These are phyloP conservation scores for Biscutella laevigata DNA, from an alignment of 441 rosid species.

Conservation along the genomic window DNA sequence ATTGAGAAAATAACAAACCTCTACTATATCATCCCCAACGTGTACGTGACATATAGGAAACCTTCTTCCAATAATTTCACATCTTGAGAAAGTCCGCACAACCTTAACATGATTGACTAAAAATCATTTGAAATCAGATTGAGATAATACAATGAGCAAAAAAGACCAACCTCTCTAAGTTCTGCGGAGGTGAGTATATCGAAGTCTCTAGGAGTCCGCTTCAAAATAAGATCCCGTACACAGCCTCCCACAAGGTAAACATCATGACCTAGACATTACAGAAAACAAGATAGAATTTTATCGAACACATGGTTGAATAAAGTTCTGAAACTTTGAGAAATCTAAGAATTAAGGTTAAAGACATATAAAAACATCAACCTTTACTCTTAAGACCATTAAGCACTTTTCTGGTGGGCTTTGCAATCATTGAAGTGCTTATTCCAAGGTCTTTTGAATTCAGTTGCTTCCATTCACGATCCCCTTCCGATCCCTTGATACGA, in stretches of 20 bases:
- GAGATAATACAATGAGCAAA: background rate
- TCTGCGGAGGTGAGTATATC: constrained; percentile 76
- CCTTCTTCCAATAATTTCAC: constrained; percentile 69
- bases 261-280: constrained; percentile 42
- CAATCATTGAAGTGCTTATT: constrained; percentile 48
- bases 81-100: constrained; percentile 43
- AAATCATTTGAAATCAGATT: background rate
- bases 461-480: constrained; percentile 43
- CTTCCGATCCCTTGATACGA: too few relatives aligned
- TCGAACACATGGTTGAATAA: background rate
- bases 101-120: constrained; percentile 37
- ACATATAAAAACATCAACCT: constrained; percentile 34
- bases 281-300: background rate
- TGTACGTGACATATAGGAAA: constrained; percentile 91
- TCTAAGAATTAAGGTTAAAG: background rate
- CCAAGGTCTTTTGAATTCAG: constrained; percentile 56
- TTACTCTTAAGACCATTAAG: constrained; percentile 53
- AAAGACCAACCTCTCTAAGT: constrained; percentile 51
- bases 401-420: constrained; percentile 53
- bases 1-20: constrained; percentile 40
- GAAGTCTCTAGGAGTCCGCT: constrained; percentile 67
- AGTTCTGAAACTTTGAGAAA: background rate
- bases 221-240: constrained; percentile 75
- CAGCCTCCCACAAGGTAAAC: constrained; percentile 91
- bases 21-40: constrained; percentile 42